phyloP scores from a whole-genome alignment of 176 grass and related monocot genomes.

The Musa troglodytarum region DNA sequence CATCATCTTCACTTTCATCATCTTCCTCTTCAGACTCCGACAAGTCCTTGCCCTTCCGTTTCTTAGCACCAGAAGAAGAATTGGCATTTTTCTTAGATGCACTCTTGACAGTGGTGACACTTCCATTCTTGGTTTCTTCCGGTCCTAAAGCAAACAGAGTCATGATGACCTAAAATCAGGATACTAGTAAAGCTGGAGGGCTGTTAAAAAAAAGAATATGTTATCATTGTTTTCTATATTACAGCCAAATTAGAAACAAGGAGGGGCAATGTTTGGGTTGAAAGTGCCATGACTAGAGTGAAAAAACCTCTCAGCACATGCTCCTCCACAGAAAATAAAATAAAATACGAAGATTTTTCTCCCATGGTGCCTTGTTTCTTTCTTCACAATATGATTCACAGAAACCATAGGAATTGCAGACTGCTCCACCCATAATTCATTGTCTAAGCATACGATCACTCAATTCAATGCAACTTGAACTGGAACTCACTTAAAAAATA shows the following conservation, averaged over 20 bases:
- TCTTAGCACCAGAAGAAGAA: conserved; percentile 41
- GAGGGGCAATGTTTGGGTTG: background rate
- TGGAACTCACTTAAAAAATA: no score
- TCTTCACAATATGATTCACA: background rate
- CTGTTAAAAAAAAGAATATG: no score
- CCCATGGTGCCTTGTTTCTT: background rate
- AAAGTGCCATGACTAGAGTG: background rate
- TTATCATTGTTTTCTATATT: background rate
- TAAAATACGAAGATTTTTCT: background rate
- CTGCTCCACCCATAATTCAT: background rate
- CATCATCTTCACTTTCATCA: conserved; percentile 18
- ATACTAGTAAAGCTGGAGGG: background rate
- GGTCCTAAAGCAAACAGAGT: conserved; percentile 19
- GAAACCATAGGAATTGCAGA: background rate
- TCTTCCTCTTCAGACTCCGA: conserved; percentile 56
- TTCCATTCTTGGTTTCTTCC: conserved; percentile 30
- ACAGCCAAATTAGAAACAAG: background rate
- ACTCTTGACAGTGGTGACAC: conserved; percentile 34
- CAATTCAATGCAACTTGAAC: background rate
- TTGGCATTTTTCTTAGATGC: conserved; percentile 34
- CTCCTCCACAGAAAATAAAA: background rate
- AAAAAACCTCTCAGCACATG: background rate
- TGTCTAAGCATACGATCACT: background rate
- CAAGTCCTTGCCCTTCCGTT: conserved; percentile 57
- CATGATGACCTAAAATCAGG: background rate